Evolutionary conservation across 768 basidiomycete species (phyloP), one percentile per base, ranked within the genome.

Genomic region (Zangia roseola): DNA sequence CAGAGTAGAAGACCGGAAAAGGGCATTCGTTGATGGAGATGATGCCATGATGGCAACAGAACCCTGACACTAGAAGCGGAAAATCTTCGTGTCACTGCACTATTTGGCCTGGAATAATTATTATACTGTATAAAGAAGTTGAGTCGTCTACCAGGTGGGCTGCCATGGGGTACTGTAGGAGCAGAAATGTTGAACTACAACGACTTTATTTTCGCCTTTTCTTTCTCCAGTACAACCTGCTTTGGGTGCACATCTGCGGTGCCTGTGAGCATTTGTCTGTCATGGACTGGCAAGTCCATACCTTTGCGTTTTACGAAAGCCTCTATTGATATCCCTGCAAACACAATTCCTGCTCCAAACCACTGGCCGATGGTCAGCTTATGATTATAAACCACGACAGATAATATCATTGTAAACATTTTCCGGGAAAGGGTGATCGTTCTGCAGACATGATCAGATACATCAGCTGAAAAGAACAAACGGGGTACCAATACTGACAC

Each of bases 401-500:
- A 95, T 35, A 99, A 76, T 14, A 99, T 75, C 94, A 99, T 99
- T 9, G 97, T 98, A 69, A 97, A 94, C 67, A 99, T 74, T 71
- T 98, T 98, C 47, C 97, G 80, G 13, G 97, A 98, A 47, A 99
- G 78, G 4, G 97, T 99, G 58, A 98, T 88, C 31, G 91, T 98
- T 38, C 91, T 92, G 65, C 10, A 46, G 35, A 52, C 6, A 5
- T 26, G 40, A 34, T 53, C 26, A 47, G 53, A 56, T 33, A 42
- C 6, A 49, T 46, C 4, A 10, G 8, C 3, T 26, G 10, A 7
- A 16, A 49, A 53, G 10, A 39, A 24, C 39, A 40, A 4, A n/a
- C 3, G 39, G 10, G 17, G 33, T 42, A 25, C 52, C 60, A 36
- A 23, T n/a, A 72, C 82, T 49, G 76, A 92, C 90, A 91, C 89